These are phyloP conservation scores for Coemansia interrupta DNA, from an alignment of 192 early-diverging fungal species.

Conservation along the genomic window DNA sequence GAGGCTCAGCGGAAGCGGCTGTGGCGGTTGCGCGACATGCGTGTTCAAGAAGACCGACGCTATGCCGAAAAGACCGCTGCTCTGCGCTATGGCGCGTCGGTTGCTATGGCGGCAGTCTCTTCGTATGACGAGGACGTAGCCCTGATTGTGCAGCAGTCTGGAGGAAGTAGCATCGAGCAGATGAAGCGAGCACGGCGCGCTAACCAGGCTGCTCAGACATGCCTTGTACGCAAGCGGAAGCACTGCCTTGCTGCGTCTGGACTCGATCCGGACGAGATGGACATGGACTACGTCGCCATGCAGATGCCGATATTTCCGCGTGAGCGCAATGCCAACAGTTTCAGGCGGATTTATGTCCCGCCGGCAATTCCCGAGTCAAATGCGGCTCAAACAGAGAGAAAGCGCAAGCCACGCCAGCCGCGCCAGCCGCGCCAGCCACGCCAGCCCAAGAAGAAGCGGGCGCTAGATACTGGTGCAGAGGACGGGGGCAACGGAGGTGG, in stretches of 20 bases:
- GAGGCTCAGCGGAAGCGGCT: conserved; percentile 29
- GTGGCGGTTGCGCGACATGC: conserved; percentile 42
- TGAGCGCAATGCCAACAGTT: conserved; percentile 15
- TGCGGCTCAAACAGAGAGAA: conserved; percentile 15
- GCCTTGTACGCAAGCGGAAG: conserved; percentile 34
- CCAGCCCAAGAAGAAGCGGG: conserved; percentile 31
- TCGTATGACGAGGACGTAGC: conserved; percentile 1
- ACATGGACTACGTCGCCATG: conserved; percentile 44
- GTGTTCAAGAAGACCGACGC: conserved; percentile 33
- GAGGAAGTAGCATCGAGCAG: conserved; percentile 10
- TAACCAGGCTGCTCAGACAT: conserved; percentile 28
- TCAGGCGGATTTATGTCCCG: conserved; percentile 40
- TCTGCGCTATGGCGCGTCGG: conserved; percentile 3
- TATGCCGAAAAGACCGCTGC: conserved; percentile 9
- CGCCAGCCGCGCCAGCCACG: conserved; percentile 43
- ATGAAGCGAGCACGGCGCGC: conserved; percentile 28
- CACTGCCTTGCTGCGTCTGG: conserved; percentile 35
- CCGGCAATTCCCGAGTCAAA: conserved; percentile 15
- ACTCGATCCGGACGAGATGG: conserved; percentile 42
- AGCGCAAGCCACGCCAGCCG: conserved; percentile 46
- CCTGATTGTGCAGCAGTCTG: conserved; percentile 26
- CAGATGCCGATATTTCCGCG: conserved; percentile 40
- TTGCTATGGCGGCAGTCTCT: neutral
- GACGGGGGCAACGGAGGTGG: neutral
- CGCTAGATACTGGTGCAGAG: neutral